phyloP scores from a whole-genome alignment of 805 yeast genomes.

The Candida orba region DNA sequence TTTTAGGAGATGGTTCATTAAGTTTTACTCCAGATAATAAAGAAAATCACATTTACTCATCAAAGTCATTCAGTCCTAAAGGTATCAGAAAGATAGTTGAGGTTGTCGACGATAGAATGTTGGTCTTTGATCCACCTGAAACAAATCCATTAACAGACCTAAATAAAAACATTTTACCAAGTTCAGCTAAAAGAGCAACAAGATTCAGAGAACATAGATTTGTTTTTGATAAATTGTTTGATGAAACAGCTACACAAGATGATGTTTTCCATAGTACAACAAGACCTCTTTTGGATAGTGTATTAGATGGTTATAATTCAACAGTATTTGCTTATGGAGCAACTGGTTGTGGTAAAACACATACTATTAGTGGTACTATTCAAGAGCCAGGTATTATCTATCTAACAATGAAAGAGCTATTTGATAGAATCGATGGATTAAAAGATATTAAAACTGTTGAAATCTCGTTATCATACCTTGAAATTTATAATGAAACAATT shows the following conservation, averaged over 20 bases:
- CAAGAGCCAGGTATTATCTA: conserved; percentile 75
- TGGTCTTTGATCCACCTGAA: conserved; percentile 80
- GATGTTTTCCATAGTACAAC: conserved; percentile 65
- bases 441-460: conserved; percentile 51
- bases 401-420: conserved; percentile 70
- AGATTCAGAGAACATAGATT: conserved; percentile 68
- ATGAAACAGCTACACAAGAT: conserved; percentile 53
- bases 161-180: conserved; percentile 30
- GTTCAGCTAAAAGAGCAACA: conserved; percentile 28
- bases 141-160: conserved; percentile 44
- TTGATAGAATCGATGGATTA: conserved; percentile 48
- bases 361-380: conserved; percentile 74
- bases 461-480: conserved; percentile 65
- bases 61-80: conserved; percentile 28
- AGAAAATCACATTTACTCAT: conserved; percentile 14
- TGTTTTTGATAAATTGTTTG: conserved; percentile 77
- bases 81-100: conserved; percentile 66
- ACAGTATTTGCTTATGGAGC: conserved; percentile 96
- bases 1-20: conserved; percentile 51
- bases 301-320: conserved; percentile 80
- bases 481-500: conserved; percentile 87
- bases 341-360: conserved; percentile 97
- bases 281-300: conserved; percentile 61
- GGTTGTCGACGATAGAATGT: conserved; percentile 79
- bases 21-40: conserved; percentile 18